These are phyloP conservation scores for Acacia acuminata DNA, from an alignment of 306 rosid genomes.

Conservation along the genomic window DNA sequence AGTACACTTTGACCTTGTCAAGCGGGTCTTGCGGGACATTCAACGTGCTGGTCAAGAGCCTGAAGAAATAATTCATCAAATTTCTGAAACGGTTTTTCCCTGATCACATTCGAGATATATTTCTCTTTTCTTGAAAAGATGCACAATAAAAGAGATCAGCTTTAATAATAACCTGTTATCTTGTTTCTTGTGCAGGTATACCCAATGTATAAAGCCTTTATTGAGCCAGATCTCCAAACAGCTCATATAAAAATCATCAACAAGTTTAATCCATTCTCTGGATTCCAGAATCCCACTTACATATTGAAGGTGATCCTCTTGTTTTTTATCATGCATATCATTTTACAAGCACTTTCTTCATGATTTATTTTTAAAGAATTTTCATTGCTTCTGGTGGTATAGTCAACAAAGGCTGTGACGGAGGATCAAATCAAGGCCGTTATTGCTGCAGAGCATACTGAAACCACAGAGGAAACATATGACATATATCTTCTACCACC, in stretches of 20 bases:
- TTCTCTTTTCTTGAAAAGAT: conserved; percentile 18
- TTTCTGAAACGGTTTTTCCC: conserved; percentile 91
- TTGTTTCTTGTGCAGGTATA: conserved; percentile 62
- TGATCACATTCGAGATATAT: conserved; percentile 40
- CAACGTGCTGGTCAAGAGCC: conserved; percentile 99
- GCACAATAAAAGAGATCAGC: conserved; percentile 25
- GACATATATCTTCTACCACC: conserved; percentile 99
- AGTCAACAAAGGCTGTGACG: conserved; percentile 81
- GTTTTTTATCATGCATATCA: conserved; percentile 18
- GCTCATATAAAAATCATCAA: conserved; percentile 91
- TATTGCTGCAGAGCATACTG: conserved; percentile 69
- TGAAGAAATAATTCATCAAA: conserved; percentile 96
- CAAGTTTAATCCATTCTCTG: conserved; percentile 94
- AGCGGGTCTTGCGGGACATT: conserved; percentile 94
- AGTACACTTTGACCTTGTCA: conserved; percentile 96
- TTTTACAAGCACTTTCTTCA: conserved; percentile 16
- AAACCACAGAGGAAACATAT: conserved; percentile 87
- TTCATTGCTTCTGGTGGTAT: conserved; percentile 33
- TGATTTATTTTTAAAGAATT: conserved; percentile 11
- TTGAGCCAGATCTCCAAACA: conserved; percentile 98
- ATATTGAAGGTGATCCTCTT: conserved; percentile 69
- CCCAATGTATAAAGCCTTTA: conserved; percentile 99
- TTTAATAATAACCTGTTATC: conserved; percentile 24
- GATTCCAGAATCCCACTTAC: conserved; percentile 93
- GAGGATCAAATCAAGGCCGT: conserved; percentile 82